These are phyloP conservation scores for Penicillium robsamsonii DNA, from an alignment of 495 filamentous ascomycete species.

Conservation along the genomic window DNA sequence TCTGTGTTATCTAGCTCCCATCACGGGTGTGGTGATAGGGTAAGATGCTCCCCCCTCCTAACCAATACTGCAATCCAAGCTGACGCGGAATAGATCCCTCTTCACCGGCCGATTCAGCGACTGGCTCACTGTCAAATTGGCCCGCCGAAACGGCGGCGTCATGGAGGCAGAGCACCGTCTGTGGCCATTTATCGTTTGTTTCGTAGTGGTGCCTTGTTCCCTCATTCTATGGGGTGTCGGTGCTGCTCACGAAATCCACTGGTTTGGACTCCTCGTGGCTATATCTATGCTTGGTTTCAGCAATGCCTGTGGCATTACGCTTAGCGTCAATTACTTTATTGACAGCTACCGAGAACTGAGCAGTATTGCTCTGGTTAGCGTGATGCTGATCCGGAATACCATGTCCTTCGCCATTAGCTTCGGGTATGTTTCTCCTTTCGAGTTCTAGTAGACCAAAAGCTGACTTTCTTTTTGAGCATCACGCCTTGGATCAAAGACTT, in stretches of 20 bases:
- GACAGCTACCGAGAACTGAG: slow-evolving; percentile 63
- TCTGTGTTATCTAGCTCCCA: slow-evolving; percentile 56
- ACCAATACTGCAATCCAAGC: not conserved
- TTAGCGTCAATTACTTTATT: slow-evolving; percentile 61
- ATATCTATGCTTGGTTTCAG: slow-evolving; percentile 59
- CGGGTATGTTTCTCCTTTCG: slow-evolving; percentile 35
- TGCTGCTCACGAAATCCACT: slow-evolving; percentile 57
- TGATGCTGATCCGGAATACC: slow-evolving; percentile 65
- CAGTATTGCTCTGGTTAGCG: slow-evolving; percentile 60
- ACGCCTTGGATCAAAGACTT: slow-evolving; percentile 61
- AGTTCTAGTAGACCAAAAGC: not conserved
- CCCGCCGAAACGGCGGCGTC: slow-evolving; percentile 59
- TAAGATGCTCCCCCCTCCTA: slow-evolving; percentile 21
- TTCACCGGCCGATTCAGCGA: slow-evolving; percentile 59
- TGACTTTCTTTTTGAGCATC: slow-evolving; percentile 40
- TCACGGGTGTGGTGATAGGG: slow-evolving; percentile 54
- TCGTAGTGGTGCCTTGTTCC: slow-evolving; percentile 55
- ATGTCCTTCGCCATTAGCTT: slow-evolving; percentile 62
- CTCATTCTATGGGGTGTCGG: slow-evolving; percentile 69
- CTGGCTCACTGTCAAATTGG: slow-evolving; percentile 55
- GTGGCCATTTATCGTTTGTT: slow-evolving; percentile 57
- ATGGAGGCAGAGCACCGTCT: slow-evolving; percentile 63
- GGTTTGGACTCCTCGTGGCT: slow-evolving; percentile 62
- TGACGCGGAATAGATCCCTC: slow-evolving; percentile 31
- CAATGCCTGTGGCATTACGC: slow-evolving; percentile 57